phyloP scores from a whole-genome alignment of 768 basidiomycete genomes.

The Collybia nuda region DNA sequence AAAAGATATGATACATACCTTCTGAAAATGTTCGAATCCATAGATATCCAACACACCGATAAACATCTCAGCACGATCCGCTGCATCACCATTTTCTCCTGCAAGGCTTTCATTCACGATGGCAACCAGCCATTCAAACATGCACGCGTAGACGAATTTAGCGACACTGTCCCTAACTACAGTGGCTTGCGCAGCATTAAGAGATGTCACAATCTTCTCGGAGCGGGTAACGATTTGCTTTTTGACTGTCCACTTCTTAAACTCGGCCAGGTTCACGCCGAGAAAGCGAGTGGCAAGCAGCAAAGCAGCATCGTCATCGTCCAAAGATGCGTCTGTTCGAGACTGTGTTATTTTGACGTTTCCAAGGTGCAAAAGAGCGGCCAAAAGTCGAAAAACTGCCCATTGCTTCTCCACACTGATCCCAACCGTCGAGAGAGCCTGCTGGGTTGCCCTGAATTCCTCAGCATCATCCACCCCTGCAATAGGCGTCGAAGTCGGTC shows the following conservation, averaged over 20 bases:
- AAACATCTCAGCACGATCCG: slow-evolving; percentile 92
- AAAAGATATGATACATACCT: slow-evolving; percentile 44
- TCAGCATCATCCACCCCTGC: slow-evolving; percentile 93
- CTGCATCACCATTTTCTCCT: slow-evolving; percentile 92
- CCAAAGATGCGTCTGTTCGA: slow-evolving; percentile 80
- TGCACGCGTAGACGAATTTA: slow-evolving; percentile 97
- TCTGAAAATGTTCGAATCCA: slow-evolving; percentile 96
- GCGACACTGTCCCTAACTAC: slow-evolving; percentile 96
- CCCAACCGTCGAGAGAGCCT: slow-evolving; percentile 94
- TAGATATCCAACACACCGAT: slow-evolving; percentile 99
- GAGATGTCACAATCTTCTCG: slow-evolving; percentile 90
- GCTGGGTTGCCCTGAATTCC: slow-evolving; percentile 92
- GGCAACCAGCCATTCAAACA: slow-evolving; percentile 98
- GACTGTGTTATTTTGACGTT: slow-evolving; percentile 88
- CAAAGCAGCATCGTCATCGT: slow-evolving; percentile 81
- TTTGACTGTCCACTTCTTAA: slow-evolving; percentile 99
- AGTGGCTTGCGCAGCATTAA: slow-evolving; percentile 86
- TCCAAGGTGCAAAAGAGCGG: slow-evolving; percentile 94
- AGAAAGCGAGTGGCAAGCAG: slow-evolving; percentile 84
- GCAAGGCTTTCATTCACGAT: slow-evolving; percentile 97
- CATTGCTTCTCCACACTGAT: slow-evolving; percentile 98
- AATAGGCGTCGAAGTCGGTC: slow-evolving; percentile 83
- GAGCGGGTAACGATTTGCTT: slow-evolving; percentile 93
- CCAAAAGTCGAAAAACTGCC: slow-evolving; percentile 94
- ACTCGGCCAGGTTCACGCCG: slow-evolving; percentile 86